phyloP scores from a whole-genome alignment of 2,329 filamentous ascomycete species.

The Pseudogymnoascus sp. region DNA sequence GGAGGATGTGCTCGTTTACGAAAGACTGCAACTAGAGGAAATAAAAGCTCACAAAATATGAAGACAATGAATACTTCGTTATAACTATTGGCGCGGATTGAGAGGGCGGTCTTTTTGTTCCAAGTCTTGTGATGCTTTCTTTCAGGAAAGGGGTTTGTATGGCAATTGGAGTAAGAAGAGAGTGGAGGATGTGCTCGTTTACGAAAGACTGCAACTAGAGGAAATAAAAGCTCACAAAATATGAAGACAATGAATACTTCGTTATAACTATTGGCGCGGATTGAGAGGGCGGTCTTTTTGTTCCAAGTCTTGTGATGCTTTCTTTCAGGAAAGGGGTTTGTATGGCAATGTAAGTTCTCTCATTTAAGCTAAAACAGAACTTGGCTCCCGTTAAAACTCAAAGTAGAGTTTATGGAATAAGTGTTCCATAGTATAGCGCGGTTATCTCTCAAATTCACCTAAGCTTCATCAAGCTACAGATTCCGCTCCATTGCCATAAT shows the following conservation, averaged over 20 bases:
- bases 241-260: slow-evolving; percentile 1
- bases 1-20: not conserved
- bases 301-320: not conserved
- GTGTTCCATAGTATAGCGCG: not conserved
- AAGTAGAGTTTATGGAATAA: not conserved
- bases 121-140: not conserved
- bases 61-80: not conserved
- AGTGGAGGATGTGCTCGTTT: not conserved
- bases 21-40: slow-evolving; percentile 5
- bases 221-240: slow-evolving; percentile 5
- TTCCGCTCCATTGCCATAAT: not conserved
- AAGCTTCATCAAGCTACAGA: not conserved
- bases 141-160: not conserved
- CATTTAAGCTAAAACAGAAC: not conserved
- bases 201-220: slow-evolving; percentile 3
- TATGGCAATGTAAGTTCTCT: not conserved
- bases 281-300: not conserved
- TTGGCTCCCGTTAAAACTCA: not conserved
- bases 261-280: not conserved
- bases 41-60: slow-evolving; percentile 5
- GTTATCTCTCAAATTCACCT: not conserved
- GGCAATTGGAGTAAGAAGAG: not conserved
- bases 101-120: not conserved
- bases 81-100: not conserved
- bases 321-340: not conserved